Percentiles rank a stretch among this genome's conserved stretches.
These are phyloP conservation scores for Lasiodiplodia sp. DNA, from an alignment of 2,329 filamentous ascomycete genomes.

Conservation along the genomic window DNA sequence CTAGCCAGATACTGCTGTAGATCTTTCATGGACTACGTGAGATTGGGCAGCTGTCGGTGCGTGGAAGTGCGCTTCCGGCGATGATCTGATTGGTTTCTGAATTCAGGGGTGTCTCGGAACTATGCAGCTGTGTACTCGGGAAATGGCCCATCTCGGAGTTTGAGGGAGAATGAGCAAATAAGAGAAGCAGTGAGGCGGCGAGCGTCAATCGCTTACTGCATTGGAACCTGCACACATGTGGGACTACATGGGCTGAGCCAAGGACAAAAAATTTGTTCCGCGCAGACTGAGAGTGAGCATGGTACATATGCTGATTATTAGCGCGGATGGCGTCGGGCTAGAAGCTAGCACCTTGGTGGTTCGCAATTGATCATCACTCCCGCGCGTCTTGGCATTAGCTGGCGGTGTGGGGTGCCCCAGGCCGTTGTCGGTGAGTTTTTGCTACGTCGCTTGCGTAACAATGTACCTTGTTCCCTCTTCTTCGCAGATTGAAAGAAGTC, in stretches of 20 bases:
- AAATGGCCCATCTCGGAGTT: too few species aligned
- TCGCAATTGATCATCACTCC: neutral
- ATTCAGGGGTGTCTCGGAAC: neutral
- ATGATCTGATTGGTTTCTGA: neutral
- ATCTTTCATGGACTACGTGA: constrained; percentile 32
- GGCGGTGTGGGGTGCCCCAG: constrained; percentile 4
- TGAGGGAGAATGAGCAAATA: constrained; percentile 24
- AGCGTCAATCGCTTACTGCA: neutral
- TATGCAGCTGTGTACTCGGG: neutral
- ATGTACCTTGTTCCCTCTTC: neutral
- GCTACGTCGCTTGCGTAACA: constrained; percentile 22
- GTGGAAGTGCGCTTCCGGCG: neutral
- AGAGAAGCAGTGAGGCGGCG: neutral
- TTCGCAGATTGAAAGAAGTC: constrained; percentile 3
- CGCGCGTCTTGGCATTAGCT: constrained; percentile 15
- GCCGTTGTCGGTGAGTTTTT: constrained; percentile 5
- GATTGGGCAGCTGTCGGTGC: constrained; percentile 9
- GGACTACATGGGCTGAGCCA: neutral
- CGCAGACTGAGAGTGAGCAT: neutral
- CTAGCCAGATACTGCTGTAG: neutral
- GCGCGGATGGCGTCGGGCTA: constrained; percentile 6
- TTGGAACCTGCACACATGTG: neutral
- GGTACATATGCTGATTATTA: neutral
- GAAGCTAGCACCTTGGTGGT: constrained; percentile 15
- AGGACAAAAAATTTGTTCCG: too few species aligned